phyloP scores from a whole-genome alignment of 2,329 filamentous ascomycete species.

The Gliomastix tumulicola region DNA sequence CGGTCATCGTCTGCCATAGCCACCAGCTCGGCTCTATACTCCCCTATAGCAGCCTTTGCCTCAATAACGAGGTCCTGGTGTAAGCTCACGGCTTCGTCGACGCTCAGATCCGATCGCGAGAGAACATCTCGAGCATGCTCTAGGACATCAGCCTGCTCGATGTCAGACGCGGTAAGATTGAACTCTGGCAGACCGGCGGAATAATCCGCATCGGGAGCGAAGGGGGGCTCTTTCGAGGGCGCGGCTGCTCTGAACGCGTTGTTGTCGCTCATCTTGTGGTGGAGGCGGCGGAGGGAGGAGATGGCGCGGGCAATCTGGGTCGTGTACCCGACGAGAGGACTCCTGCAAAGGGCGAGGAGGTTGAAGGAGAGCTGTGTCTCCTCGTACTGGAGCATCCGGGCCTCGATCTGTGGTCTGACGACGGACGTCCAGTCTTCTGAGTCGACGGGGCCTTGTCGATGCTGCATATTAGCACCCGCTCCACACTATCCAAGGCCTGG shows the following conservation, averaged over 20 bases:
- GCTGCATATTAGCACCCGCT: background rate
- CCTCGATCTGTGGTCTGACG: constrained; percentile 57
- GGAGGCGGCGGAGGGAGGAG: constrained; percentile 28
- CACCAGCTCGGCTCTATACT: constrained; percentile 41
- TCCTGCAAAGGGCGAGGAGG: constrained; percentile 66
- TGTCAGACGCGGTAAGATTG: constrained; percentile 7
- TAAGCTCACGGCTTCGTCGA: constrained; percentile 10
- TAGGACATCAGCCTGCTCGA: constrained; percentile 13
- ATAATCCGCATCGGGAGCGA: constrained; percentile 1
- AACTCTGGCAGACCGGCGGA: background rate
- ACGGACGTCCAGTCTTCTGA: constrained; percentile 56
- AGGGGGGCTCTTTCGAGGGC: background rate
- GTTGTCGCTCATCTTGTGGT: constrained; percentile 16
- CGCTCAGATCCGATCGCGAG: background rate
- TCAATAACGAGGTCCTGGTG: constrained; percentile 30
- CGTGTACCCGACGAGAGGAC: constrained; percentile 46
- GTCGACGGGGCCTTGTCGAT: constrained; percentile 26
- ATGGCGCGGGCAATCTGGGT: constrained; percentile 36
- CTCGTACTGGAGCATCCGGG: constrained; percentile 60
- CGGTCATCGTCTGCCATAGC: constrained; percentile 38
- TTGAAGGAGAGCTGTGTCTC: constrained; percentile 66
- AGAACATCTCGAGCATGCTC: constrained; percentile 3
- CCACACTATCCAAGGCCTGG: too few species aligned
- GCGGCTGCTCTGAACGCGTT: background rate
- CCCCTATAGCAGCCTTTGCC: constrained; percentile 30